Evolutionary conservation across 176 grass and related monocot genomes (phyloP).

Genomic region (Phoenix roebelenii): DNA sequence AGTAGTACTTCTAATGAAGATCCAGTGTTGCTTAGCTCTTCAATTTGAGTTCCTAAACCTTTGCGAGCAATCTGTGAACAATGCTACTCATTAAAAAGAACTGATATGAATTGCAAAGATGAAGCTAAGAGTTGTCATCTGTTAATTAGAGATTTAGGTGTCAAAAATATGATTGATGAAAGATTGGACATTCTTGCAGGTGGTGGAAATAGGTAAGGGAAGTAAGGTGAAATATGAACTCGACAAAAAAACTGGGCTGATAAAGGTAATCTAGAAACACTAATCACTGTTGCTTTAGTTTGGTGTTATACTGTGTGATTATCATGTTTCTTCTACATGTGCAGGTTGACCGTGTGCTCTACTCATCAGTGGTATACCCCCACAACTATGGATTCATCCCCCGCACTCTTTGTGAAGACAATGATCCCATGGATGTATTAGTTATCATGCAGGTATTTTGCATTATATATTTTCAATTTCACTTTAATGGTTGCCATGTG

Average conservation of each 20-base stretch:
- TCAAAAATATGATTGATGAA: neutral
- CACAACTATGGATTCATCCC: constrained; percentile 99
- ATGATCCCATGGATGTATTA: constrained; percentile 89
- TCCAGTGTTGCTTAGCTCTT: too few species aligned
- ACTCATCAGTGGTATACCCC: constrained; percentile 94
- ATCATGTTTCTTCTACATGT: neutral
- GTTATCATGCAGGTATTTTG: constrained; percentile 90
- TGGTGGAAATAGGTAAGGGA: constrained; percentile 85
- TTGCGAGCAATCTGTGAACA: too few species aligned
- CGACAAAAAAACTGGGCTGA: constrained; percentile 97
- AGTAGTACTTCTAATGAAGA: too few species aligned
- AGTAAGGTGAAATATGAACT: constrained; percentile 98
- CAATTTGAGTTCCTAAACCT: too few species aligned
- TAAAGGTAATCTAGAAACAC: constrained; percentile 36
- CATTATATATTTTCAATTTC: neutral
- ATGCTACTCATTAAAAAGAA: too few species aligned
- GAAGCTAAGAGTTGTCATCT: too few species aligned
- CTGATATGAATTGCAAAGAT: too few species aligned
- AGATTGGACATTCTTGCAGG: constrained; percentile 20
- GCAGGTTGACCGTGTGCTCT: constrained; percentile 89
- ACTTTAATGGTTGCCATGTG: neutral
- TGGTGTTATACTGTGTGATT: constrained; percentile 1
- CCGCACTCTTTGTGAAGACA: constrained; percentile 93
- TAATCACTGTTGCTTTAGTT: neutral
- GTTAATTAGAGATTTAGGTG: too few species aligned